These are phyloP conservation scores for Monosporozyma yasuniensis DNA, from an alignment of 805 yeast species.

Conservation along the genomic window DNA sequence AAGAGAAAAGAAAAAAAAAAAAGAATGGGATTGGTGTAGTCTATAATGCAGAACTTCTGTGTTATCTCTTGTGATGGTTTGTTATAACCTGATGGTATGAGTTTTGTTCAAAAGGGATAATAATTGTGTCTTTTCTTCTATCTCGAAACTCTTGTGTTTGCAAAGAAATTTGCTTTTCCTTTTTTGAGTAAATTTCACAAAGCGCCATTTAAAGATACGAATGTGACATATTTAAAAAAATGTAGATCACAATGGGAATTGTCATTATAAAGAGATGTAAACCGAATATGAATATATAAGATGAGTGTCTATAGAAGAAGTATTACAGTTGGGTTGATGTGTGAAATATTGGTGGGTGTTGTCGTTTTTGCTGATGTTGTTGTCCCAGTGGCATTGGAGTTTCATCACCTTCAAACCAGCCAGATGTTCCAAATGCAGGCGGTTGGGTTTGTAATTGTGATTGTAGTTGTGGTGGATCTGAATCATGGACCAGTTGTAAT, in stretches of 20 bases:
- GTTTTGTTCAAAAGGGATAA: not conserved
- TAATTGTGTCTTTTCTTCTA: not conserved
- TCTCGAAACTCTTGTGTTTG: not conserved
- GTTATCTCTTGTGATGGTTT: not conserved
- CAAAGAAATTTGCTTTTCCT: not conserved
- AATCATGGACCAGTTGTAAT: no score
- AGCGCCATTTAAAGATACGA: not conserved
- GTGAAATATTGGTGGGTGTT: no score
- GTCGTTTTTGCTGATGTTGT: not conserved
- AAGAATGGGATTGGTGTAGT: not conserved
- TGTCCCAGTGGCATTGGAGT: not conserved
- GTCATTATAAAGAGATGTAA: no score
- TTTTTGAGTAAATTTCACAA: not conserved
- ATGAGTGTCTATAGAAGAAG: no score
- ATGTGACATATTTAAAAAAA: not conserved
- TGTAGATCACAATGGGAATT: no score
- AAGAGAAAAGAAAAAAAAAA: not conserved
- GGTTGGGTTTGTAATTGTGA: not conserved
- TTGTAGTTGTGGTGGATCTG: no score
- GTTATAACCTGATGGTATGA: not conserved
- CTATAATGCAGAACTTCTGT: not conserved
- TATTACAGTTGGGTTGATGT: no score
- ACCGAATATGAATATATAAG: no score
- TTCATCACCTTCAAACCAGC: not conserved
- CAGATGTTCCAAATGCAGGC: not conserved